phyloP scores from a whole-genome alignment of 306 rosid genomes.

The Cercis canadensis region DNA sequence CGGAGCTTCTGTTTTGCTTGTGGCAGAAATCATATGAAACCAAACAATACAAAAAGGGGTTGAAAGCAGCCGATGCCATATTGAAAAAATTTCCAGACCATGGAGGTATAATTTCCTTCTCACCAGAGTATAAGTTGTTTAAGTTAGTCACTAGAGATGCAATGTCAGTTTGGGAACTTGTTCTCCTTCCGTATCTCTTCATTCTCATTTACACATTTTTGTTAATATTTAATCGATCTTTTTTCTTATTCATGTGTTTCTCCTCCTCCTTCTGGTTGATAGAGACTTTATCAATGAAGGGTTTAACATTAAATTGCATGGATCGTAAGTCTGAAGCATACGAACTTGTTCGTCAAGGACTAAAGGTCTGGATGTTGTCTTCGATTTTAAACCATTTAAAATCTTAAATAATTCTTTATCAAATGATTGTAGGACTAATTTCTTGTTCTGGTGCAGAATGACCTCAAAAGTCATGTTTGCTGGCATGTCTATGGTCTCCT shows the following conservation, averaged over 20 bases:
- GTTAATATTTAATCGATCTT: neutral
- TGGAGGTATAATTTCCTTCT: conserved; percentile 71
- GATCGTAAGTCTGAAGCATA: conserved; percentile 98
- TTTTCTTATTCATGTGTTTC: conserved; percentile 12
- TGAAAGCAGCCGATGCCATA: conserved; percentile 96
- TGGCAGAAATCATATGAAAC: conserved; percentile 97
- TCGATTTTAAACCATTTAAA: conserved; percentile 23
- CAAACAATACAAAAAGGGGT: conserved; percentile 94
- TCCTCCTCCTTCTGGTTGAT: conserved; percentile 43
- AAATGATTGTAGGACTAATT: conserved; percentile 27
- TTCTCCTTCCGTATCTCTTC: neutral
- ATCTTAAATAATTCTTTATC: conserved; percentile 28
- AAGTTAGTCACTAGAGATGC: conserved; percentile 20
- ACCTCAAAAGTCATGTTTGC: conserved; percentile 98
- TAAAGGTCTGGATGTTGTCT: conserved; percentile 67
- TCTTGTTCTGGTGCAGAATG: conserved; percentile 72
- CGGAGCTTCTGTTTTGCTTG: conserved; percentile 28
- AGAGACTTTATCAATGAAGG: conserved; percentile 99
- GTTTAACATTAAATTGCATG: conserved; percentile 95
- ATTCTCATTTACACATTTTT: conserved; percentile 23
- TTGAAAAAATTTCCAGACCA: conserved; percentile 94
- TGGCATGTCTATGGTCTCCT: conserved; percentile 99
- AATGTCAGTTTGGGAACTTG: neutral
- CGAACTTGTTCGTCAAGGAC: conserved; percentile 92
- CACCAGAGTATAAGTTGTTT: conserved; percentile 10